A percentile compares a stretch with the other conserved stretches of the same genome.
Evolutionary conservation across 257 asterid species (phyloP).

Genomic region (Ajuga chamaepitys): DNA sequence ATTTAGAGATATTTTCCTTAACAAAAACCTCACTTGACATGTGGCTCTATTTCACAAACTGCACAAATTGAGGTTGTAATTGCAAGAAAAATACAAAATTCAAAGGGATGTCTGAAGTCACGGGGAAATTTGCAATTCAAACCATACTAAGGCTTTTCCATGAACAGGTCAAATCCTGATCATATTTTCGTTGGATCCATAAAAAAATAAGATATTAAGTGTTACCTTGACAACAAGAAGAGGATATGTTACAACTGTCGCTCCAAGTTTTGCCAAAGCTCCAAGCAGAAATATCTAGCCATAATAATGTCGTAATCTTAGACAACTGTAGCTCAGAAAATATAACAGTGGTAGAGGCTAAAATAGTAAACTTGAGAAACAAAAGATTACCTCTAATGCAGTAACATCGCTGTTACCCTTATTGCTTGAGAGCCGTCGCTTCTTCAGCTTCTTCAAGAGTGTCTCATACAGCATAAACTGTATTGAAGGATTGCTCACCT

Average conservation of each 20-base stretch:
- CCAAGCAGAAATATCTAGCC: slow-evolving; percentile 86
- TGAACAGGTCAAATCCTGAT: no score
- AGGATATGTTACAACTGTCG: slow-evolving; percentile 93
- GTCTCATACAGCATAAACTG: slow-evolving; percentile 97
- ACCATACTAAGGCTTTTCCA: no score
- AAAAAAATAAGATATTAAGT: not conserved
- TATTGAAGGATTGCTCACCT: slow-evolving; percentile 98
- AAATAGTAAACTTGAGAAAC: not conserved
- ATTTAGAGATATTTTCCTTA: no score
- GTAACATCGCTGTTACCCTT: slow-evolving; percentile 50
- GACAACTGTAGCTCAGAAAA: not conserved
- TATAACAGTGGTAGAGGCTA: not conserved
- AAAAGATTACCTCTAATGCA: slow-evolving; percentile 65
- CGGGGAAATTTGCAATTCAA: no score
- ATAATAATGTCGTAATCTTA: slow-evolving; percentile 1
- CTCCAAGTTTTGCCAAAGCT: slow-evolving; percentile 98
- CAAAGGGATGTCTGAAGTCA: no score
- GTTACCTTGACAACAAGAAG: slow-evolving; percentile 88
- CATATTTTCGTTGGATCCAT: no score
- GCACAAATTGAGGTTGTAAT: no score
- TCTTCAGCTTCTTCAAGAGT: slow-evolving; percentile 73
- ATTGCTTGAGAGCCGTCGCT: slow-evolving; percentile 39
- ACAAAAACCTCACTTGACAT: no score
- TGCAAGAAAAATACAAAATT: no score
- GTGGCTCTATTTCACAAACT: no score